Percentiles rank a stretch among this genome's conserved stretches.
These are phyloP conservation scores for Nicotiana rustica DNA, from an alignment of 305 asterid genomes.

Conservation along the genomic window DNA sequence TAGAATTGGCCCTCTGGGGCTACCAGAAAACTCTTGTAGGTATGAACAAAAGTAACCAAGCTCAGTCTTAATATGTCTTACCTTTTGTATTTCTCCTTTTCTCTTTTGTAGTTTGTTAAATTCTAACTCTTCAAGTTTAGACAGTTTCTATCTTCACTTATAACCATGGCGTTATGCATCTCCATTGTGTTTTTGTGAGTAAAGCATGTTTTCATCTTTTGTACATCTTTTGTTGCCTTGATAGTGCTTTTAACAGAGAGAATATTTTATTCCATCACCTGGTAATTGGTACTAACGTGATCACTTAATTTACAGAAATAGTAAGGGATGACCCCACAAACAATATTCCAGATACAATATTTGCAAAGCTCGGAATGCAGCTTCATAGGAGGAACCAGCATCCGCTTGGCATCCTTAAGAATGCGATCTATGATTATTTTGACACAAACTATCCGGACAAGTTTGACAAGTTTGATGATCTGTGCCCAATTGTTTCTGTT, in stretches of 20 bases:
- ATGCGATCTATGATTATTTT: slow-evolving; percentile 77
- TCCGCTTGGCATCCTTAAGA: slow-evolving; percentile 83
- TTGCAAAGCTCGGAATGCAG: slow-evolving; percentile 83
- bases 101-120: neutral
- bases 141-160: slow-evolving; percentile 5
- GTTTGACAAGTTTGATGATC: slow-evolving; percentile 72
- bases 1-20: neutral
- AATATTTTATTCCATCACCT: neutral
- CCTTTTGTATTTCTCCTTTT: neutral
- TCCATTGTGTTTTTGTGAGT: neutral
- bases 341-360: slow-evolving; percentile 79
- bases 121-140: neutral
- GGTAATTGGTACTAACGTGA: slow-evolving; percentile 32
- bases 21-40: neutral
- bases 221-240: neutral
- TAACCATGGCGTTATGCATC: neutral
- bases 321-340: slow-evolving; percentile 84
- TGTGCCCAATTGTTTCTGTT: slow-evolving; percentile 74
- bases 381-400: slow-evolving; percentile 84
- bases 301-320: slow-evolving; percentile 58
- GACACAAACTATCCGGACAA: slow-evolving; percentile 69
- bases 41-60: neutral
- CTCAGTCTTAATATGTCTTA: neutral
- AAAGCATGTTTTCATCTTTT: neutral
- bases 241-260: neutral